Evolutionary conservation across 2,329 filamentous ascomycete genomes (phyloP), one percentile per base, ranked within the genome.

Genomic region (Alternaria tenuissima): DNA sequence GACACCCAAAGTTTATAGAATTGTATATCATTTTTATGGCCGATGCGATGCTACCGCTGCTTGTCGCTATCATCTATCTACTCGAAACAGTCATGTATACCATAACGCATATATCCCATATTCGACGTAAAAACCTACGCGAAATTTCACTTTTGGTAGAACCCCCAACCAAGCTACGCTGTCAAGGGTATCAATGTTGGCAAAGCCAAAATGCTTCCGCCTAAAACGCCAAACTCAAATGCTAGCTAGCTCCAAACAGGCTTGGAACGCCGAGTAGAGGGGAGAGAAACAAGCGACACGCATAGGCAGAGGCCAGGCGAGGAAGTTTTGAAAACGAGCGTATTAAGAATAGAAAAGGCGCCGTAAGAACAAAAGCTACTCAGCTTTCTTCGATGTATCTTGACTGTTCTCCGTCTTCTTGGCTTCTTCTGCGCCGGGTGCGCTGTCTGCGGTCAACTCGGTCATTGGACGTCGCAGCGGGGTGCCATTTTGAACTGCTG

Each of bases 401-500:
- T 52, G 49, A 6, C 54, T 56, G n/a, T 34, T 42, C n/a, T 61
- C 57, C 3, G 52, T 7, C 28, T 62, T 64, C 16, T 57, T 59
- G 16, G 32, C 41, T 14, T 68, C 60, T 47, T 68, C 63, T 8
- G 57, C 60, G 22, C 54, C 58, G 12, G 42, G 52, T 7, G 52
- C 49, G 30, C 64, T 60, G 22, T 62, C 67, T 34, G 54, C 59
- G 39, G 54, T 61, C 28, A 64, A 60, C 22, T 70, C 70, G 7
- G 63, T 59, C 30, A 68, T 32, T 2, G 70, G 57, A 11, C 64
- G 66, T 24, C 67, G 69, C 14, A 67, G 39, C 8, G 68, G 67
- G 5, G 73, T 68, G 8, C 68, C 67, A n/a, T 62, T 71, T 41
- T 68, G 70, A 8, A 74, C 61, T 6, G 74, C 72, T 34, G 75